phyloP scores from a whole-genome alignment of 805 yeast genomes.

The Kockiozyma suomiensis region DNA sequence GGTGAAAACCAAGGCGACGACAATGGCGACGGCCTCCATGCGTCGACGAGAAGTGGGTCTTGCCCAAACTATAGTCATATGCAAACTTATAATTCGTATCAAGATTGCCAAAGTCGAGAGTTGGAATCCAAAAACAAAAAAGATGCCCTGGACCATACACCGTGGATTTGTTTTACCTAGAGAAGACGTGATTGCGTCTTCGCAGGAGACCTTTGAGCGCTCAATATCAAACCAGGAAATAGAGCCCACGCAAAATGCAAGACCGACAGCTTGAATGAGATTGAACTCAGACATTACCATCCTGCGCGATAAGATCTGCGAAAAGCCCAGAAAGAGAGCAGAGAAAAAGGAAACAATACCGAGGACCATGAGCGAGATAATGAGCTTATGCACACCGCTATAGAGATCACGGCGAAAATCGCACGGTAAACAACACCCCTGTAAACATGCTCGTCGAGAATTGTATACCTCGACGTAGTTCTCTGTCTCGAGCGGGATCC shows the following conservation, averaged over 20 bases:
- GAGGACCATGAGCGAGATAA: conserved; percentile 15
- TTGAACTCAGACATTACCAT: conserved; percentile 30
- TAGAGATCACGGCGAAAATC: conserved; percentile 11
- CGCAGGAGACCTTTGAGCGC: conserved; percentile 12
- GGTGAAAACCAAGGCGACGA: conserved; percentile 16
- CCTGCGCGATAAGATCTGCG: conserved; percentile 26
- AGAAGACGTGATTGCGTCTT: conserved; percentile 26
- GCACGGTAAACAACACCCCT: conserved; percentile 32
- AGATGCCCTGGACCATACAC: conserved; percentile 28
- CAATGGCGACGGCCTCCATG: background rate
- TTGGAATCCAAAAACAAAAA: conserved; percentile 27
- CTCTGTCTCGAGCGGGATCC: conserved; percentile 10
- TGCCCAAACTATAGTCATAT: conserved; percentile 24
- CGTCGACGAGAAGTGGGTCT: conserved; percentile 1
- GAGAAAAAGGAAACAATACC: conserved; percentile 23
- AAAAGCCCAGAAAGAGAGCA: conserved; percentile 20
- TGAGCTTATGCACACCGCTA: background rate
- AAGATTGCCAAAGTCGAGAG: conserved; percentile 19
- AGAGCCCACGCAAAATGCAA: conserved; percentile 14
- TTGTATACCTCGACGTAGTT: conserved; percentile 1
- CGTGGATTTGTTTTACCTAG: conserved; percentile 15
- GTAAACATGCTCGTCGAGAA: conserved; percentile 11
- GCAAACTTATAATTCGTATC: conserved; percentile 20
- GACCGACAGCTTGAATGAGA: conserved; percentile 21
- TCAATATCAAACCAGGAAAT: conserved; percentile 18